Evolutionary conservation across 306 rosid genomes (phyloP).

Genomic region (Alnus rubra): DNA sequence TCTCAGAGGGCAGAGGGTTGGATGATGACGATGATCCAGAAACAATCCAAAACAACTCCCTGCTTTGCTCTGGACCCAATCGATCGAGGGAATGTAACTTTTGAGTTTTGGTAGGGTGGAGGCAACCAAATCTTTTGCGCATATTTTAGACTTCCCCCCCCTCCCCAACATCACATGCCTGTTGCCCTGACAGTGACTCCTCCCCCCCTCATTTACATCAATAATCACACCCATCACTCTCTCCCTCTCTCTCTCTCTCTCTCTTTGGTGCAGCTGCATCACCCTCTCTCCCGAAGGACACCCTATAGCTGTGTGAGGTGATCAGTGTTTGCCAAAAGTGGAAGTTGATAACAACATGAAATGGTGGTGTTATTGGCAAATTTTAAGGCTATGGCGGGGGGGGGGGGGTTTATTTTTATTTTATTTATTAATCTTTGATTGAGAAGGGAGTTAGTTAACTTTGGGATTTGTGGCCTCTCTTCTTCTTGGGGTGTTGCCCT

Average conservation of each 20-base stretch:
- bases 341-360: constrained; percentile 18
- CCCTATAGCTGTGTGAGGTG: background rate
- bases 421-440: no score
- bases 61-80: constrained; percentile 6
- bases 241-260: background rate
- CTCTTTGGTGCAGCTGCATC: background rate
- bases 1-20: background rate
- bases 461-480: constrained; percentile 56
- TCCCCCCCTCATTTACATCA: constrained; percentile 8
- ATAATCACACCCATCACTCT: no score
- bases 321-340: constrained; percentile 21
- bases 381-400: background rate
- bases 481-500: background rate
- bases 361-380: background rate
- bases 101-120: background rate
- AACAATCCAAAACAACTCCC: no score
- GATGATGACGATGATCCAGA: no score
- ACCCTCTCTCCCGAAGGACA: background rate
- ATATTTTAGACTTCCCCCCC: constrained; percentile 31
- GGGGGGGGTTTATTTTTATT: background rate
- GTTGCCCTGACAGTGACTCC: constrained; percentile 44
- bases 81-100: background rate
- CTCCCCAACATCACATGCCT: constrained; percentile 33
- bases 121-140: constrained; percentile 50
- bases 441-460: constrained; percentile 43